A percentile compares a stretch with the other conserved stretches of the same genome.
Evolutionary conservation across 495 filamentous ascomycete species (phyloP).

Genomic region (Tuber aestivum): DNA sequence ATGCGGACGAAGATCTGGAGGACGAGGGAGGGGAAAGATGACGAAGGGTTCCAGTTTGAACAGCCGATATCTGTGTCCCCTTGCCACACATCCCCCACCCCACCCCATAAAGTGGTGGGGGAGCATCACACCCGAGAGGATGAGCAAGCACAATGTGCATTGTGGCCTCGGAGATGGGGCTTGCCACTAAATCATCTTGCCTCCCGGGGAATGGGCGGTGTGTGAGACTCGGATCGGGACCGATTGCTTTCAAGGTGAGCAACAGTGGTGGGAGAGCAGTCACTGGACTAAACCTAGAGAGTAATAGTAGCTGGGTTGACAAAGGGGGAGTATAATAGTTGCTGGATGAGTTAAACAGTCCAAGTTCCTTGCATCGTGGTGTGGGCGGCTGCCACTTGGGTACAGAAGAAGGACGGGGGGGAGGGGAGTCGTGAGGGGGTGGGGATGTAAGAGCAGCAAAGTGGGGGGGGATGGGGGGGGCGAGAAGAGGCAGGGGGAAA

Average conservation of each 20-base stretch:
- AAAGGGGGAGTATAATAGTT: background rate
- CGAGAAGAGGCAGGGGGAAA: background rate
- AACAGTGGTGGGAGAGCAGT: background rate
- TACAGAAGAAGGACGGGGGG: background rate
- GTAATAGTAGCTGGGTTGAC: background rate
- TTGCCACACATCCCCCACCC: background rate
- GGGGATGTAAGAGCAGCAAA: background rate
- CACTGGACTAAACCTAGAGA: background rate
- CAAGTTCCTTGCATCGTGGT: background rate
- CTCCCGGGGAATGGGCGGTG: background rate
- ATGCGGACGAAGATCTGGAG: background rate
- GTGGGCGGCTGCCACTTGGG: background rate
- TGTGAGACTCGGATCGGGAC: background rate
- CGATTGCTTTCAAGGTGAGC: background rate
- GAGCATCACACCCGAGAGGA: conserved; percentile 13
- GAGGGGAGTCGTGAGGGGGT: background rate
- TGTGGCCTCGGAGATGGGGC: background rate
- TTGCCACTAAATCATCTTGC: background rate
- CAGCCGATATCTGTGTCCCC: conserved; percentile 13
- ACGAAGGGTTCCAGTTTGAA: background rate
- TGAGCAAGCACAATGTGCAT: background rate
- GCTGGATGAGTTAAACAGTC: background rate
- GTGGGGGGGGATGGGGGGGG: background rate
- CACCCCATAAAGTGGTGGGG: background rate
- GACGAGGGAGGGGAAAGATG: background rate